Evolutionary conservation across 371 early-diverging fungal genomes (phyloP), one percentile per base, ranked within the genome.

Genomic region (Mucor lusitanicus): DNA sequence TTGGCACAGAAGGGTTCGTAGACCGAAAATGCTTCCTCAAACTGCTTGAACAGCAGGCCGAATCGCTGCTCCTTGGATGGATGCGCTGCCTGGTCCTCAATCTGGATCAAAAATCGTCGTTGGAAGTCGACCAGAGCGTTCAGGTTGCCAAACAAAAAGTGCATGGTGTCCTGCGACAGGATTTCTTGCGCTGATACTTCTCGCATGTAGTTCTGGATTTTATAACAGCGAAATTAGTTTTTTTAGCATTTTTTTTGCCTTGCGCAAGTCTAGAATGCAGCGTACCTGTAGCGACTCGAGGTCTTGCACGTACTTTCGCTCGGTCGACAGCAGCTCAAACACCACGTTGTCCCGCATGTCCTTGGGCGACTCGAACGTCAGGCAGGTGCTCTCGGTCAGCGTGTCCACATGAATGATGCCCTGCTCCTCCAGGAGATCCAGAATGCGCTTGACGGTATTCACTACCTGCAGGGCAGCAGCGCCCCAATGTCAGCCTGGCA

Each of bases 1-100:
- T 97, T 97, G 44, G 95, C 94, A 72, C 96, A 95, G 74, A 95
- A 96, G 17, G 95, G 93, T 69, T 95, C 93, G 77, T 98, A 98
- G 4, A 95, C 94, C 7, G 88, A 73, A 77, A 97, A 97, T 9
- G 88, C 91, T 25, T 91, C 92, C 70, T 96, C 97, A 66, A 85
- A 86, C 63, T 86, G 80, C 11, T 91, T 67, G 72, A 95, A 96
- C 6, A 93, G 72, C 21, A 81, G 81, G 3, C 99, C 99, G 81
- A 97, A 92, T 59, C 94, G 78, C 73, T 97, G 97, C 42, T 96
- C 95, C 56, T 82, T 81, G 6, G 91, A 78, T 15, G 88, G 55
- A 33, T 79, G 76, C 19, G 90, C 82, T 6, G 93, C 89, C 60
- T 94, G 86, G 17, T 90, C 88, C 80, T 99, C 99, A 54, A 98